phyloP scores from a whole-genome alignment of 2,329 filamentous ascomycete species.

The Aspergillus quadricinctus region DNA sequence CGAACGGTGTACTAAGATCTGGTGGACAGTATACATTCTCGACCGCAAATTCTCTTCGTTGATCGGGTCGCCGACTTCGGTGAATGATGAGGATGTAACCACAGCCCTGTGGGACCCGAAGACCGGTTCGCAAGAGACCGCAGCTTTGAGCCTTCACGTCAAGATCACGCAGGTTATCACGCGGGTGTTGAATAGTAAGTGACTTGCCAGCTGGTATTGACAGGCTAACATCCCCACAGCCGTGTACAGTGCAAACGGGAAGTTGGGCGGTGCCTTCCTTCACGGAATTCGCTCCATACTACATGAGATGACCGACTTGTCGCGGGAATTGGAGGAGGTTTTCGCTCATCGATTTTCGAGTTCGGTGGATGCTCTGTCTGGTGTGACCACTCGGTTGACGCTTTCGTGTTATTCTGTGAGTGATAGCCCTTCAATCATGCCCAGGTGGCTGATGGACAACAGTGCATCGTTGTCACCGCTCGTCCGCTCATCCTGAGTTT shows the following conservation, averaged over 20 bases:
- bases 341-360: conserved; percentile 34
- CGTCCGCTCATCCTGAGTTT: conserved; percentile 18
- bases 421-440: neutral
- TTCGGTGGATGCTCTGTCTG: conserved; percentile 33
- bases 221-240: conserved; percentile 16
- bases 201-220: neutral
- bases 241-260: conserved; percentile 32
- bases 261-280: conserved; percentile 21
- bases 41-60: conserved; percentile 53
- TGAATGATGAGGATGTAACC: conserved; percentile 48
- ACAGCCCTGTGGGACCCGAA: conserved; percentile 41
- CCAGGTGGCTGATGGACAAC: neutral
- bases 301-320: conserved; percentile 28
- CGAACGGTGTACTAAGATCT: conserved; percentile 49
- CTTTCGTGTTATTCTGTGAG: conserved; percentile 32
- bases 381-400: conserved; percentile 32
- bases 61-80: conserved; percentile 50
- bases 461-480: conserved; percentile 26
- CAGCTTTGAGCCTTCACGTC: conserved; percentile 38
- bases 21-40: conserved; percentile 55
- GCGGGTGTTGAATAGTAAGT: conserved; percentile 37
- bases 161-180: conserved; percentile 38
- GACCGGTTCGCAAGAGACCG: conserved; percentile 28
- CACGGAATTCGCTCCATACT: conserved; percentile 32
- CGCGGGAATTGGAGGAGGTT: conserved; percentile 30